Evolutionary conservation across 768 basidiomycete species (phyloP).

Genomic region (Mycena venus): DNA sequence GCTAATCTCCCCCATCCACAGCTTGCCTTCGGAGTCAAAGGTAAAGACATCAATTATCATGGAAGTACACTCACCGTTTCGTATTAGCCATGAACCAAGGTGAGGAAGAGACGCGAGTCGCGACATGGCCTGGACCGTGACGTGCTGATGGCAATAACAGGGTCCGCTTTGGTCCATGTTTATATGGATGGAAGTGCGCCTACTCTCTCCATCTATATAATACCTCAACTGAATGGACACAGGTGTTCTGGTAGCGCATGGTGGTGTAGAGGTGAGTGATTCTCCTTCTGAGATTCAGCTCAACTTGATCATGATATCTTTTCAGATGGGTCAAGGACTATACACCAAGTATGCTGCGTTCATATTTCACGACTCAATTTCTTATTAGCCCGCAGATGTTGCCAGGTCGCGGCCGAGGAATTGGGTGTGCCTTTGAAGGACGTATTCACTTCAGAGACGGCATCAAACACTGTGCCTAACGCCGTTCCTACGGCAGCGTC

Average conservation of each 20-base stretch:
- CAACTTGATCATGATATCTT: neutral
- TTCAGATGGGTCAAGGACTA: constrained; percentile 34
- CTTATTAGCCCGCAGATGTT: constrained; percentile 24
- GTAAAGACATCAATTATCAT: neutral
- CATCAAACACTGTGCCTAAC: constrained; percentile 30
- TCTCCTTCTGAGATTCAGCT: neutral
- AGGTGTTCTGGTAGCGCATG: constrained; percentile 36
- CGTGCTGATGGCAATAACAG: too few species aligned
- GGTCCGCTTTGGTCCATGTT: constrained; percentile 30
- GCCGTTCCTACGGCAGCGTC: constrained; percentile 33
- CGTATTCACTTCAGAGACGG: constrained; percentile 33
- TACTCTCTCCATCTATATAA: neutral
- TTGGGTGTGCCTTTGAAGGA: constrained; percentile 29
- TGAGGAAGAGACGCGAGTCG: too few species aligned
- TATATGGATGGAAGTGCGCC: constrained; percentile 36
- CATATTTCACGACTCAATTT: neutral
- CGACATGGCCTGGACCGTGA: too few species aligned
- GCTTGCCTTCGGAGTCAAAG: constrained; percentile 36
- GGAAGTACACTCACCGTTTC: neutral
- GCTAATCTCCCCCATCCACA: neutral
- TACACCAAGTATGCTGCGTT: constrained; percentile 30
- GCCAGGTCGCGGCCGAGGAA: constrained; percentile 37
- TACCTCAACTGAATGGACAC: neutral
- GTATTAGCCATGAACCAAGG: constrained; percentile 35
- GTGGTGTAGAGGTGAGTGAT: constrained; percentile 28